Evolutionary conservation across 1,284 basidiomycete genomes (phyloP), one percentile per base, ranked within the genome.

Genomic region (Leccinum insolens): DNA sequence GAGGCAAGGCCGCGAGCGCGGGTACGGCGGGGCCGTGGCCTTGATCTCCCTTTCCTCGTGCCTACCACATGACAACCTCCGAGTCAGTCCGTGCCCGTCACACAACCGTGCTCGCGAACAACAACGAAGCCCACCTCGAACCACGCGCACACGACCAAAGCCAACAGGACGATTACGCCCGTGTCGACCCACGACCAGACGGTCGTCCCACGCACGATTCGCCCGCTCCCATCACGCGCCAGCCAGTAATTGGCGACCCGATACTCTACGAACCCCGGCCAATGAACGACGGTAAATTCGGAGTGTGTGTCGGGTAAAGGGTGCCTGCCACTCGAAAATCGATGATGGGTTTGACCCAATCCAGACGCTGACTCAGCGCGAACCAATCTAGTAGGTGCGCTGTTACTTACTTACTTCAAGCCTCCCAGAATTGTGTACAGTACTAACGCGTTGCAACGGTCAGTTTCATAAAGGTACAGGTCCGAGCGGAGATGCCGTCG

Each of bases 241-340:
- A 83, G 68, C 12, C 74, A 79, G 81, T 82, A 82, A 67, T 86
- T 84, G 68, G 86, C 83, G 41, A 90, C 81, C 62, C 85, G 80
- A 70, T 86, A 90, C 73, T 90, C 88, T 70, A 77, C 81, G 69
- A 58, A 58, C 8, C 81, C 80, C 61, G 80, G 79, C 68, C 77
- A 81, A 46, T 82, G 76, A 58, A 39, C 20, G 20, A 61, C 37
- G 20, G 60, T 61, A 22, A 61, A 22, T 25, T 61, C 60, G 60
- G 37, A 8, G 31, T 61, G 60, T 61, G 60, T 61, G 34, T 61
- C 57, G 25, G 57, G 25, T 17, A 58, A 28, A n/a, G 57, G 57
- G 8, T 17, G 39, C 39, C 0, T 39, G 12, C 39, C 39, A 39
- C 37, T 39, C 37, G 12, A 39, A 39, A 39, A 39, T 39, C 12